These are phyloP conservation scores for Metschnikowia rubicola DNA, from an alignment of 805 yeast species.

Conservation along the genomic window DNA sequence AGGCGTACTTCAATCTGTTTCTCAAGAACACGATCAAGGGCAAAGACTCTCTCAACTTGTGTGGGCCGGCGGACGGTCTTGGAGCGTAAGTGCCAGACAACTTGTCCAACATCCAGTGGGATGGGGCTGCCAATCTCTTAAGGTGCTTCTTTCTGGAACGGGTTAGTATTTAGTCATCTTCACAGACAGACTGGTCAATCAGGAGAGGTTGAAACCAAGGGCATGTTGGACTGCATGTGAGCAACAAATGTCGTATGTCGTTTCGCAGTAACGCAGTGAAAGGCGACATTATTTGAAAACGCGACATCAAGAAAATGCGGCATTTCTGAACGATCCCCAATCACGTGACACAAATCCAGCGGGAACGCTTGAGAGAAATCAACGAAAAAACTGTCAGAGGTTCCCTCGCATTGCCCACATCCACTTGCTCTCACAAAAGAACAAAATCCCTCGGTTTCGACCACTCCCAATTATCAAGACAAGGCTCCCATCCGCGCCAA, in stretches of 20 bases:
- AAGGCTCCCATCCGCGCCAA: slow-evolving; percentile 47
- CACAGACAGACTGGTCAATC: slow-evolving; percentile 5
- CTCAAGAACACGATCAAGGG: slow-evolving; percentile 96
- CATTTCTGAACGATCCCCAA: too few species aligned
- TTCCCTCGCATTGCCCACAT: neutral
- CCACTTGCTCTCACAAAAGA: too few species aligned
- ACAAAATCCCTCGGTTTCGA: slow-evolving; percentile 1
- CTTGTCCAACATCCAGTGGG: slow-evolving; percentile 99
- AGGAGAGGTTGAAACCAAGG: slow-evolving; percentile 1
- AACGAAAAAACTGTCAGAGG: neutral
- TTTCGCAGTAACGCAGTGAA: too few species aligned
- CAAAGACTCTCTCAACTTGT: slow-evolving; percentile 96
- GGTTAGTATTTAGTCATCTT: slow-evolving; percentile 25
- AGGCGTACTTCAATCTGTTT: slow-evolving; percentile 98
- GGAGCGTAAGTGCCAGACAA: slow-evolving; percentile 99
- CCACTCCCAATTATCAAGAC: slow-evolving; percentile 38
- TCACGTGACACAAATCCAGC: too few species aligned
- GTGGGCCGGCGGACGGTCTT: slow-evolving; percentile 99
- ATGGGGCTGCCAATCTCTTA: slow-evolving; percentile 99
- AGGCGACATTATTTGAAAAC: neutral
- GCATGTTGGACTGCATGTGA: too few species aligned
- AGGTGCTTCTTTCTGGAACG: slow-evolving; percentile 86
- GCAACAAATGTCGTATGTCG: too few species aligned
- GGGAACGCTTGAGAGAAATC: too few species aligned
- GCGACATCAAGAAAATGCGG: neutral